Base-by-base conservation (phyloP, 1,284 basidiomycete species). In the Ganoderma lingzhi region DNA sequence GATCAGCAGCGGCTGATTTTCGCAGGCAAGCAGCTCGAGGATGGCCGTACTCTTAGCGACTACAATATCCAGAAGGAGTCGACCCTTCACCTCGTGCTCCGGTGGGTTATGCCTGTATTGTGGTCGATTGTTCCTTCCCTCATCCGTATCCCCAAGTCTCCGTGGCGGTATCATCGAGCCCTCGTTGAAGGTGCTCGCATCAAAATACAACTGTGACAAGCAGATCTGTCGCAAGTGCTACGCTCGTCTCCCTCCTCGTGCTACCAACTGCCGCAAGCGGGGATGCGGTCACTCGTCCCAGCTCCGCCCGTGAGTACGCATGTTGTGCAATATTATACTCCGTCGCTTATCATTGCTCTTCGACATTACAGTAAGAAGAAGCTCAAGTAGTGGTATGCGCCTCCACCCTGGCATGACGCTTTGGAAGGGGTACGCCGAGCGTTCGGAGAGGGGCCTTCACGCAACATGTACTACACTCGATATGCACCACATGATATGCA, bases 51-150 rank as follows among this genome's bases (percentile, higher is more conserved):
- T 55, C 87, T 98, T 70, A 92, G 88, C 77, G 96, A 98, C 86
- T 98, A 98, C 87, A 97, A 97, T 88, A 98, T 98, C 84, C 97
- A 99, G 88, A 99, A 99, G 88, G 97, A 99, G 86, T 96, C 95
- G 23, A 99, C 97, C 56, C 93, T 99, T 76, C 97, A 99, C 86
- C 88, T 98, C 75, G 96, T 98, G 76, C 94, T 99, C 82, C 95
- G 96, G 90, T 93, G 73, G 76, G 90, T 76, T 19, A 23, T 35
- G 9, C 17, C 56, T 39, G 51, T 42, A 23, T 9, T 28, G 39
- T 30, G 6, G 4, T 19, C 56, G 62, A 17, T 23, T 44, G 10
- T 41, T 17, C 28, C 39, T 45, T 12, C 56, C 63, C 64, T 68
- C 17, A 69, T 51, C 9, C 53, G 6, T 19, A 9, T 41, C 48